Evolutionary conservation across 2,329 filamentous ascomycete species (phyloP).

Genomic region (Albophoma yamanashiensis): DNA sequence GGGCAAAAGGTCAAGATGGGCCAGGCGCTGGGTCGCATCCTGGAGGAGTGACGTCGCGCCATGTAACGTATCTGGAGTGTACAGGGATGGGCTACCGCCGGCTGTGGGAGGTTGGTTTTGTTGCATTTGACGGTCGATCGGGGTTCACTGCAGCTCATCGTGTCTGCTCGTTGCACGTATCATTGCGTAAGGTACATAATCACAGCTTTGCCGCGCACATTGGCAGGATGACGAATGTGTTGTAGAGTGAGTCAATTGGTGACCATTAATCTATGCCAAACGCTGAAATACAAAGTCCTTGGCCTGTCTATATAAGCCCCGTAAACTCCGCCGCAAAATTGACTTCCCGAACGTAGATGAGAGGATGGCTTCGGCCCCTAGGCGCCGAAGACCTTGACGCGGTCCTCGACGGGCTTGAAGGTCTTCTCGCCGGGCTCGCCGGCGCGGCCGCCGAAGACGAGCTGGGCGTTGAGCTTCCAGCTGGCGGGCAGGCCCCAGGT

Average conservation of each 20-base stretch:
- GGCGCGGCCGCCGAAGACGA: slow-evolving; percentile 66
- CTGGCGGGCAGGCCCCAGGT: slow-evolving; percentile 59
- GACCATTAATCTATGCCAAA: slow-evolving; percentile 5
- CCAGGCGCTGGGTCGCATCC: slow-evolving; percentile 69
- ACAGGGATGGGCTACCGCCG: background rate
- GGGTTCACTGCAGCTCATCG: background rate
- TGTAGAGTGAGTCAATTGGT: background rate
- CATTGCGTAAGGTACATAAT: background rate
- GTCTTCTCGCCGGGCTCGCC: slow-evolving; percentile 51
- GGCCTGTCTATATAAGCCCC: background rate
- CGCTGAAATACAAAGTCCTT: background rate
- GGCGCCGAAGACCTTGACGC: slow-evolving; percentile 53
- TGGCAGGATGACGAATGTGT: no score
- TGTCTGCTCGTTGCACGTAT: background rate
- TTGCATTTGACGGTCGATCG: background rate
- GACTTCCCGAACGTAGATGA: background rate
- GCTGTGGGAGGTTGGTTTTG: background rate
- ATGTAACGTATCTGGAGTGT: background rate
- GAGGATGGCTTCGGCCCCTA: slow-evolving; percentile 6
- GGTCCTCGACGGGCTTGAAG: slow-evolving; percentile 53
- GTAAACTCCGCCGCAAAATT: background rate
- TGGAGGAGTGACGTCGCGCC: slow-evolving; percentile 28
- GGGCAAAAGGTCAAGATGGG: slow-evolving; percentile 86
- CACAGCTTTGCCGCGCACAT: background rate
- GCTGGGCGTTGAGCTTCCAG: slow-evolving; percentile 73